These are phyloP conservation scores for Termitomyces sp. DNA, from an alignment of 768 basidiomycete genomes.

Conservation along the genomic window DNA sequence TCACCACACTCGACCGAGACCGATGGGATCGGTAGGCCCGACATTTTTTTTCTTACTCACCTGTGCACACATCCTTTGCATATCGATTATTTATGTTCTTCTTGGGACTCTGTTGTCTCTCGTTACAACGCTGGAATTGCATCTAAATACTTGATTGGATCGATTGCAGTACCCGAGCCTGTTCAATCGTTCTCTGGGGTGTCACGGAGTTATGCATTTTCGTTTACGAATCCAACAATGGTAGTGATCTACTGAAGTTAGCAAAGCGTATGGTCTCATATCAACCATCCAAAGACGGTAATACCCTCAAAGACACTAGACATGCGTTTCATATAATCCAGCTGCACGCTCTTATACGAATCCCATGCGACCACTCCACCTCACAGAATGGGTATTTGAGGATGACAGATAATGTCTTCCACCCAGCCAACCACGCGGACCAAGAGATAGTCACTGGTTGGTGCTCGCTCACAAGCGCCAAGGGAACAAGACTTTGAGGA, in stretches of 20 bases:
- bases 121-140: too few relatives aligned
- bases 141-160: background rate
- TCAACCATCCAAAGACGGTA: background rate
- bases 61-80: background rate
- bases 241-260: background rate
- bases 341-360: background rate
- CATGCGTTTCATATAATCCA: background rate
- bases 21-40: background rate
- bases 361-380: background rate
- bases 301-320: background rate
- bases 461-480: too few relatives aligned
- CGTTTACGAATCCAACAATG: background rate
- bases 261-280: background rate
- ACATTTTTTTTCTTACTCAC: background rate
- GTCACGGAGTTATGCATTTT: background rate
- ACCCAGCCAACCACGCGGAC: too few relatives aligned
- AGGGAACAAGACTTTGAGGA: too few relatives aligned
- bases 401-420: too few relatives aligned
- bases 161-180: background rate
- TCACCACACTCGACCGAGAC: background rate
- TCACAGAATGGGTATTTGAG: too few relatives aligned
- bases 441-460: too few relatives aligned
- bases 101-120: background rate
- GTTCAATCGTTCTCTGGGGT: background rate
- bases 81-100: background rate